Evolutionary conservation across 805 yeast species (phyloP), one percentile per base, ranked within the genome.

Genomic region (Wickerhamomyces ciferrii): DNA sequence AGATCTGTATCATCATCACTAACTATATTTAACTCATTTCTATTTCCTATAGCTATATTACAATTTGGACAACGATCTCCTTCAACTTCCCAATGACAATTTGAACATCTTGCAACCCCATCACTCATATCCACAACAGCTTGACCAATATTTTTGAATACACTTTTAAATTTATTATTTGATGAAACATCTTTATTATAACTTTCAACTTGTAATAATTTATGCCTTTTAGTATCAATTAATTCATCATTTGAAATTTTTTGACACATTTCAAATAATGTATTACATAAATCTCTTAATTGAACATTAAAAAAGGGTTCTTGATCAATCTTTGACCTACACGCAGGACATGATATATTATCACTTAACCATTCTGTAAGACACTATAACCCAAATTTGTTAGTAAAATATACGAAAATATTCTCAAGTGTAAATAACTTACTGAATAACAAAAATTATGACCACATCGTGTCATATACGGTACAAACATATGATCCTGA

Each of bases 11-110:
- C 18, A 8, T 43, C n/a, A 24, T 29, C 36, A 31, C 36, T 29
- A 2, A 31, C 20, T 6, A 41, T 43, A 24, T 41, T 35, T 8
- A 25, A 18, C 2, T n/a, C 11, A 10, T 46, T 48, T 44, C 18
- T 21, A 17, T 64, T 64, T 43, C 67, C 57, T 20, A 84, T 73
- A 29, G 79, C 60, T 47, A 78, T 66, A 5, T 84, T 84, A 62
- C 94, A 86, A 55, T 85, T 84, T 6, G 78, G 71, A 56, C 94
- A 86, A n/a, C 64, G 69, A 4, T 73, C 65, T 0, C 87, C 89
- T 49, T 78, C 78, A 1, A 84, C 80, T 55, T 86, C 92, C 92
- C 92, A 86, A 56, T 82, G 89, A 60, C 94, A 86, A 47, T 78
- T 75, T 8, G 85, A 78, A 57, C 94, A 86, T 45, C 92, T 65